Percentiles rank a stretch among this genome's conserved stretches.
These are phyloP conservation scores for Fusarium xylarioides DNA, from an alignment of 2,329 filamentous ascomycete genomes.

Conservation along the genomic window DNA sequence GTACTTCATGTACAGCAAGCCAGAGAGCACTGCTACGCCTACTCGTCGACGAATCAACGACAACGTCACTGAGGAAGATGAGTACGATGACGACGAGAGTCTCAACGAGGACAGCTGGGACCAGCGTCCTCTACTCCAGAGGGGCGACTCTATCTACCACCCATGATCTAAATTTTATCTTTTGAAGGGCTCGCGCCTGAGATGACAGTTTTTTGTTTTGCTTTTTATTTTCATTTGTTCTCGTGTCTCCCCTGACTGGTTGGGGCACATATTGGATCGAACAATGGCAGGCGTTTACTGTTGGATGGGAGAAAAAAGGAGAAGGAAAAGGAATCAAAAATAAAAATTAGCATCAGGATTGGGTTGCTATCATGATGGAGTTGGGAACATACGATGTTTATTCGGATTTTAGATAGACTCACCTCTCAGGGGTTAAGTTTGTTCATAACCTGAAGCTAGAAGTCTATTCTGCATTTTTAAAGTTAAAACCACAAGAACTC, in stretches of 20 bases:
- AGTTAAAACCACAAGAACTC: no score
- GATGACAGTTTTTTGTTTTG: slow-evolving; percentile 30
- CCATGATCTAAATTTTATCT: slow-evolving; percentile 5
- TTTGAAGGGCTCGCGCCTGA: background rate
- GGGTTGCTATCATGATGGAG: slow-evolving; percentile 5
- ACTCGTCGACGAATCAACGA: slow-evolving; percentile 12
- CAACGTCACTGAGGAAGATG: slow-evolving; percentile 36
- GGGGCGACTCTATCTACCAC: slow-evolving; percentile 44
- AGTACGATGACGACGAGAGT: slow-evolving; percentile 44
- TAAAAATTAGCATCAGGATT: slow-evolving; percentile 7
- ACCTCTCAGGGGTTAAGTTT: background rate
- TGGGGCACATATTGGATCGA: slow-evolving; percentile 21
- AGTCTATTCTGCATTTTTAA: background rate
- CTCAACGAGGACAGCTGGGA: slow-evolving; percentile 49
- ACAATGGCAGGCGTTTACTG: slow-evolving; percentile 28
- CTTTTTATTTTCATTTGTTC: slow-evolving; percentile 14
- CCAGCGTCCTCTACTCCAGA: slow-evolving; percentile 51
- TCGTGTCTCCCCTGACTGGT: slow-evolving; percentile 6
- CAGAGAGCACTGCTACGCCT: slow-evolving; percentile 46
- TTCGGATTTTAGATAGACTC: background rate
- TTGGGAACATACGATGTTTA: background rate
- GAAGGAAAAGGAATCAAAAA: slow-evolving; percentile 10
- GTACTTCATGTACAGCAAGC: slow-evolving; percentile 82
- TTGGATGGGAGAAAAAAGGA: background rate
- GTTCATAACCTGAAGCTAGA: background rate